Evolutionary conservation across 768 basidiomycete species (phyloP), one percentile per base, ranked within the genome.

Genomic region (Tylopilus plumbeoviolaceoides): DNA sequence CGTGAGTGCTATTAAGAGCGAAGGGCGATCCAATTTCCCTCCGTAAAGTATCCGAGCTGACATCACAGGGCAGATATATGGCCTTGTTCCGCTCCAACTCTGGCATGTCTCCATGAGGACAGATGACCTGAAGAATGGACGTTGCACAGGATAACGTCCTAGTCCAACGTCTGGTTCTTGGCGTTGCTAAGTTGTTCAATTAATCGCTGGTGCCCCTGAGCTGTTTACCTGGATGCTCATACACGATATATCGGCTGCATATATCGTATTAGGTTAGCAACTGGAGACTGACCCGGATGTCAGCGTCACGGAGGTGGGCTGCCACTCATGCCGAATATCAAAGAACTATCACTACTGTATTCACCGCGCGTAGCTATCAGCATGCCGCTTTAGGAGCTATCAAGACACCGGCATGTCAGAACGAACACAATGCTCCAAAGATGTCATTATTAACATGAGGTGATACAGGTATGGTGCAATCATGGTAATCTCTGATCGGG

Each of bases 391-490:
- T 43, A 23, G 46, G 27, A 42, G 15, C 30, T 35, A 17, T 6
- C 14, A 20, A 18, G 31, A 27, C 38, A 27, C 15, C 44, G 39
- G 39, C 35, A 33, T 51, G 17, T 51, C 48, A 55, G 39, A 47
- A 53, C 23, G 55, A 56, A 44, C 28, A 42, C 41, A 31, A 33
- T 6, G 43, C 46, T 57, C 45, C 35, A 43, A 56, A 46, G 54
- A 46, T 47, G 53, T 44, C 48, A 41, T 30, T 59, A 63, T 63
- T 63, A 59, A 52, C 57, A 54, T 59, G 58, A 28, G 56, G 53
- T 54, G 55, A 51, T 66, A 66, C 63, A 66, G 56, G 57, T 66
- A 66, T 61, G 56, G 58, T 59, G 59, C 58, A 55, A 62, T 61
- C 48, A 52, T 60, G 68, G 44, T 55, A n/a, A n/a, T 51, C 56